Percentiles rank a stretch among this genome's conserved stretches.
These are phyloP conservation scores for Lactarius akahatsu DNA, from an alignment of 768 basidiomycete genomes.

Conservation along the genomic window DNA sequence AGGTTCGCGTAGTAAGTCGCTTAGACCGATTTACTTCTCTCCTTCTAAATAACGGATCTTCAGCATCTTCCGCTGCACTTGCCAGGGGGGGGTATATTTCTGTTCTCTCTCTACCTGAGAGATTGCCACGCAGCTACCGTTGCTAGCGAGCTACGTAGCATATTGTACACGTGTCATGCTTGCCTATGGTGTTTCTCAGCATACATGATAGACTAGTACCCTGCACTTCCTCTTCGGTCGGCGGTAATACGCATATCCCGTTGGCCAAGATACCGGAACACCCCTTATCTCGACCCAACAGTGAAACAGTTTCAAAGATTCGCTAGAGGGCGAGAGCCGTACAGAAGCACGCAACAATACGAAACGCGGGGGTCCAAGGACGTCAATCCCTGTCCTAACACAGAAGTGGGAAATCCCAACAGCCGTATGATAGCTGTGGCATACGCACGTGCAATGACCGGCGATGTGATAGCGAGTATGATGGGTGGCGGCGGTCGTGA, in stretches of 20 bases:
- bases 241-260: background rate
- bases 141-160: background rate
- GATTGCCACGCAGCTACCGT: background rate
- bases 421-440: background rate
- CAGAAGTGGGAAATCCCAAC: background rate
- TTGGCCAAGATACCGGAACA: background rate
- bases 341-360: background rate
- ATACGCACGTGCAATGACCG: background rate
- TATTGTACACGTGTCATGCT: background rate
- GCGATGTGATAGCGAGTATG: background rate
- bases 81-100: background rate
- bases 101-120: background rate
- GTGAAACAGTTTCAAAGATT: constrained; percentile 2
- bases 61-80: background rate
- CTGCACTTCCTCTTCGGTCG: background rate
- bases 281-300: background rate
- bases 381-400: background rate
- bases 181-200: background rate
- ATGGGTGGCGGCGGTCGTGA: background rate
- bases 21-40: background rate
- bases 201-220: background rate
- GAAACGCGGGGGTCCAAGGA: background rate
- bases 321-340: background rate
- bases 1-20: background rate
- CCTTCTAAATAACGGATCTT: background rate